These are phyloP conservation scores for Athelia sp. DNA, from an alignment of 1,284 basidiomycete genomes.

Conservation along the genomic window DNA sequence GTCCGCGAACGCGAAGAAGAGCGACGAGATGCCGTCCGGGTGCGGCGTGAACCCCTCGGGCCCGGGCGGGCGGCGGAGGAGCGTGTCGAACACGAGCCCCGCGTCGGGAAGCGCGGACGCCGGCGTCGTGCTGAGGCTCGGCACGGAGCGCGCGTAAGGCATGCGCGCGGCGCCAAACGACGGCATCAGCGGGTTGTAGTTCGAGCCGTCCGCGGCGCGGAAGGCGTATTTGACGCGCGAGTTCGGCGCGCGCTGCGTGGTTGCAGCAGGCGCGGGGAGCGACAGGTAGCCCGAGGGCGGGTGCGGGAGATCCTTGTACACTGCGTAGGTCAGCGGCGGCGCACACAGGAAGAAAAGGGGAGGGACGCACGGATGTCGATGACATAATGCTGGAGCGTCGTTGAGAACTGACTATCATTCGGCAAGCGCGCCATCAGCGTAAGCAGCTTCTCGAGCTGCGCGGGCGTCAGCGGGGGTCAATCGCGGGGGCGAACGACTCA, in stretches of 20 bases:
- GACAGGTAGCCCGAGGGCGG: constrained; percentile 51
- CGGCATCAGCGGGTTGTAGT: constrained; percentile 52
- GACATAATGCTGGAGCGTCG: constrained; percentile 37
- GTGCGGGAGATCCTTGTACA: constrained; percentile 67
- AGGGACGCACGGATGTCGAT: constrained; percentile 43
- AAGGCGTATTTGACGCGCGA: constrained; percentile 37
- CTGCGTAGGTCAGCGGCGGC: constrained; percentile 19
- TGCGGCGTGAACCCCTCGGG: constrained; percentile 34
- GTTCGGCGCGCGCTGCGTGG: constrained; percentile 2
- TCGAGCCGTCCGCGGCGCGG: constrained; percentile 52
- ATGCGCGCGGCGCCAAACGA: constrained; percentile 53
- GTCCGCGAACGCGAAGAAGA: constrained; percentile 78
- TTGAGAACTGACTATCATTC: constrained; percentile 27
- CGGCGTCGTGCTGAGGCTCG: constrained; percentile 41
- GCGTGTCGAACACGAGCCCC: constrained; percentile 66
- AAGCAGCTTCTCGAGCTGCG: constrained; percentile 51
- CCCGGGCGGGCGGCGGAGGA: constrained; percentile 50
- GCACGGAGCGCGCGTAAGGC: constrained; percentile 73
- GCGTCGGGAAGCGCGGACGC: constrained; percentile 56
- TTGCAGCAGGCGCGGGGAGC: constrained; percentile 8
- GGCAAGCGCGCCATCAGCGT: constrained; percentile 48
- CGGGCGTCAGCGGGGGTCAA: not conserved
- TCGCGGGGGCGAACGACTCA: too few relatives aligned
- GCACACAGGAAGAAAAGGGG: constrained; percentile 3
- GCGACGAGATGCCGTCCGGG: constrained; percentile 56